Base-by-base conservation (phyloP, 805 yeast genomes). In the Blastobotrys peoriensis region DNA sequence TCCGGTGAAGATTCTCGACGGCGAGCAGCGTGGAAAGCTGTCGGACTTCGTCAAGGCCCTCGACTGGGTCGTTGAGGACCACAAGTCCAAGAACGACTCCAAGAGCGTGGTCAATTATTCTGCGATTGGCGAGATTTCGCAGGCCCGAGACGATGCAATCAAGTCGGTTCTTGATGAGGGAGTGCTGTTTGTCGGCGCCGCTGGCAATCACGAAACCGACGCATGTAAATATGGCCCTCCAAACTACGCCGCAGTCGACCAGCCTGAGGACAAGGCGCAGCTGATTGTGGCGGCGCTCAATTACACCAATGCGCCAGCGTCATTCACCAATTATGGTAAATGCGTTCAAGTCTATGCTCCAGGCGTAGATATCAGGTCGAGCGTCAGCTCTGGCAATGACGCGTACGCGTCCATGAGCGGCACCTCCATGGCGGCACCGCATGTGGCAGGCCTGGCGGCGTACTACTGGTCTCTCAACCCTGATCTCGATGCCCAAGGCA, bases 351-450 rank as follows among this genome's bases (percentile, higher is more conserved):
- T 91, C 53, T 91, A 87, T 62, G 98, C 95, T 22, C 98, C 98
- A 19, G 98, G 98, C 60, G 81, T 87, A 59, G 83, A 86, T 63
- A 79, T 91, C 49, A 72, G 83, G 54, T 86, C 96, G 36, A 59
- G 66, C 21, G 58, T 62, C 28, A 61, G 56, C 40, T 38, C 40
- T 27, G 54, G 59, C 36, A 57, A 61, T 39, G 52, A 55, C 21
- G 49, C 47, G 3, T 55, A 64, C 43, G 64, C 58, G n/a, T 38
- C 51, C 41, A 61, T 65, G 67, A 59, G 95, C 33, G 98, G 98
- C 68, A 91, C 97, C 8, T 91, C 98, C 13, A 91, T 91, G 98
- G 96, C 98, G 18, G 84, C 97, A 33, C 98, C 98, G 38, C 96
- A 88, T 61, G 89, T 89, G 55, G 82, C 88, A 48, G 98, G 98